Percentiles rank a stretch among this genome's conserved stretches.
phyloP scores from a whole-genome alignment of 257 asterid species.

The Parsonsia alboflavescens region DNA sequence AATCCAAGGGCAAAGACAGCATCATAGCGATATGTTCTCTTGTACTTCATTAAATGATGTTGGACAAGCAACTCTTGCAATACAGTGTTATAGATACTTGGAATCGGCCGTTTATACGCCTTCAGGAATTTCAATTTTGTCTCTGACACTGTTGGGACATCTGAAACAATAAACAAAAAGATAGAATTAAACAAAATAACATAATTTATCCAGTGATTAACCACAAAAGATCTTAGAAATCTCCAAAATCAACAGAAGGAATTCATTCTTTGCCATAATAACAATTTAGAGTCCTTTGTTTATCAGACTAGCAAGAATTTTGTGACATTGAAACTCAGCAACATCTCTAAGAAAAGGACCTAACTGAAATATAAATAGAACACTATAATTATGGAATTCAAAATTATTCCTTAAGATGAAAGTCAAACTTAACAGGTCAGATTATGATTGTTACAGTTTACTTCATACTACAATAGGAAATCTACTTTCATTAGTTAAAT shows the following conservation, averaged over 20 bases:
- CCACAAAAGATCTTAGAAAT: neutral
- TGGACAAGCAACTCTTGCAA: constrained; percentile 89
- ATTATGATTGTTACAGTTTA: neutral
- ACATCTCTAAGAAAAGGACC: neutral
- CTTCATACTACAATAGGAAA: neutral
- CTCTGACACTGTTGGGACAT: constrained; percentile 73
- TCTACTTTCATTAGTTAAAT: neutral
- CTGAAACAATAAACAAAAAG: constrained; percentile 36
- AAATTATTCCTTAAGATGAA: neutral
- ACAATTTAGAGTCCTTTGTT: neutral
- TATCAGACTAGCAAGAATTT: neutral
- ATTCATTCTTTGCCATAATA: neutral
- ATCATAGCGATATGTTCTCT: constrained; percentile 72
- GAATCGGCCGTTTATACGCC: constrained; percentile 86
- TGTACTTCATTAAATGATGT: constrained; percentile 83
- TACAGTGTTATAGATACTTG: constrained; percentile 79
- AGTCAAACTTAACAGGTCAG: neutral
- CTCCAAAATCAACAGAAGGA: neutral
- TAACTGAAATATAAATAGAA: neutral
- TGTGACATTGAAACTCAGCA: neutral
- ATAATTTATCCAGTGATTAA: constrained; percentile 1
- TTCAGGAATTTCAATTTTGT: constrained; percentile 77
- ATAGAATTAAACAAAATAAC: neutral
- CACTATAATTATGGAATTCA: neutral
- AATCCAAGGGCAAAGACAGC: constrained; percentile 93